Evolutionary conservation across 202 grass and related monocot genomes (phyloP).

Genomic region (Elaeis oleifera): DNA sequence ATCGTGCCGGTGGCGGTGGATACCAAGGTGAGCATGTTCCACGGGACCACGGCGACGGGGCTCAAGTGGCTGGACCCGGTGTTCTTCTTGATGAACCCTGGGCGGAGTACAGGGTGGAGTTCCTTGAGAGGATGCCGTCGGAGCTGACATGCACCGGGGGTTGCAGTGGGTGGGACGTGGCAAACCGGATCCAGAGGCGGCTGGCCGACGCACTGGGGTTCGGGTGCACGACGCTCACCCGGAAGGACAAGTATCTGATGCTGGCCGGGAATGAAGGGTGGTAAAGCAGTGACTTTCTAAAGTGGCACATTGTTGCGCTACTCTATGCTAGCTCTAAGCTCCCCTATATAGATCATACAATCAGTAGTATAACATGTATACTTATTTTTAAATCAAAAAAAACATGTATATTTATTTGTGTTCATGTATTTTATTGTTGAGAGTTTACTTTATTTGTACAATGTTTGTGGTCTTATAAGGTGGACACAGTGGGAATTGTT

Average conservation of each 20-base stretch:
- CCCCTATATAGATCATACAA: no score
- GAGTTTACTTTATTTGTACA: no score
- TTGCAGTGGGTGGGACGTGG: conserved; percentile 37
- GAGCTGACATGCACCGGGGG: conserved; percentile 38
- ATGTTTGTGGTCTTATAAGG: no score
- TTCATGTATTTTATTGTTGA: no score
- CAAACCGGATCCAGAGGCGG: conserved; percentile 49
- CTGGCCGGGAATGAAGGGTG: conserved; percentile 51
- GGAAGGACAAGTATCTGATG: conserved; percentile 61
- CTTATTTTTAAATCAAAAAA: no score
- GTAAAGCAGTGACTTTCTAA: not conserved
- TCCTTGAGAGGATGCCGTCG: conserved; percentile 36
- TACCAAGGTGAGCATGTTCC: conserved; percentile 17
- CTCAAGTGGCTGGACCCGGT: conserved; percentile 10
- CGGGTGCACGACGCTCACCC: conserved; percentile 56
- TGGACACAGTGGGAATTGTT: no score
- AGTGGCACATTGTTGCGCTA: no score
- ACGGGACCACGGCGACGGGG: conserved; percentile 14
- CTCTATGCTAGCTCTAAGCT: no score
- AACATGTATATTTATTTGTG: no score
- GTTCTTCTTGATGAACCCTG: conserved; percentile 24
- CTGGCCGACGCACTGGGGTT: conserved; percentile 45
- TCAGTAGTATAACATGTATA: no score
- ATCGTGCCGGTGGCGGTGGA: conserved; percentile 17
- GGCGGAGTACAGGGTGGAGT: conserved; percentile 28